Conservation (phyloP, 192 early-diverging fungal species). For the Coemansia asiatica region DNA sequence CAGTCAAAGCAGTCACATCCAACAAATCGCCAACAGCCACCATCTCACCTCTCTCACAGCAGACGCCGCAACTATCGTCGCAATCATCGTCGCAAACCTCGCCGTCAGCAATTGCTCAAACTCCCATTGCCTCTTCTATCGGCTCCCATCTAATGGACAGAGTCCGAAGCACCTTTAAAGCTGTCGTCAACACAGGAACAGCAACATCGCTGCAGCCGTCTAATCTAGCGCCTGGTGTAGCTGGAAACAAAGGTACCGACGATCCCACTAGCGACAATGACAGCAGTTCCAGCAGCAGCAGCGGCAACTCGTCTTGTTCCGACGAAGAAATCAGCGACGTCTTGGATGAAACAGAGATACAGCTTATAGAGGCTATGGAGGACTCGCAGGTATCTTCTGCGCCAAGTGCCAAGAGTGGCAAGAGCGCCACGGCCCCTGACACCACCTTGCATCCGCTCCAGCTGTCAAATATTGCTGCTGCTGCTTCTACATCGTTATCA, state of each 20-base stretch:
- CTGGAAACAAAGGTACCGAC: too few relatives aligned
- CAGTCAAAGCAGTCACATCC: background rate
- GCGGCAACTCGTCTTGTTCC: conserved; percentile 26
- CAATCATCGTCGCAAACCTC: conserved; percentile 5
- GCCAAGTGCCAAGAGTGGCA: conserved; percentile 7
- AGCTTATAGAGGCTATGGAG: conserved; percentile 55
- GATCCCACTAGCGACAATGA: background rate
- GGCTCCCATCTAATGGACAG: conserved; percentile 23
- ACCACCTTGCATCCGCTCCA: background rate
- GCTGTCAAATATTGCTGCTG: too few relatives aligned
- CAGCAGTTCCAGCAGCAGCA: conserved; percentile 15
- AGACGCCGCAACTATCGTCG: background rate
- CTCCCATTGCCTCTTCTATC: conserved; percentile 1
- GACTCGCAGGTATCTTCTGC: conserved; percentile 32
- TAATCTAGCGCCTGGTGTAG: too few relatives aligned
- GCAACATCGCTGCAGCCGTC: too few relatives aligned
- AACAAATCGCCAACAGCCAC: background rate
- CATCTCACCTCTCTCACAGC: too few relatives aligned
- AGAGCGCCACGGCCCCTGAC: conserved; percentile 14
- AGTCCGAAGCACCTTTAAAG: conserved; percentile 29
- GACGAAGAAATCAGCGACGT: conserved; percentile 52
- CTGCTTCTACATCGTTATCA: background rate
- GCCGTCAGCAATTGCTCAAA: background rate
- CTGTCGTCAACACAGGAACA: conserved; percentile 10
- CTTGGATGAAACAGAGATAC: conserved; percentile 50